These are phyloP conservation scores for Apium graveolens DNA, from an alignment of 129 eudicot genomes.

Conservation along the genomic window DNA sequence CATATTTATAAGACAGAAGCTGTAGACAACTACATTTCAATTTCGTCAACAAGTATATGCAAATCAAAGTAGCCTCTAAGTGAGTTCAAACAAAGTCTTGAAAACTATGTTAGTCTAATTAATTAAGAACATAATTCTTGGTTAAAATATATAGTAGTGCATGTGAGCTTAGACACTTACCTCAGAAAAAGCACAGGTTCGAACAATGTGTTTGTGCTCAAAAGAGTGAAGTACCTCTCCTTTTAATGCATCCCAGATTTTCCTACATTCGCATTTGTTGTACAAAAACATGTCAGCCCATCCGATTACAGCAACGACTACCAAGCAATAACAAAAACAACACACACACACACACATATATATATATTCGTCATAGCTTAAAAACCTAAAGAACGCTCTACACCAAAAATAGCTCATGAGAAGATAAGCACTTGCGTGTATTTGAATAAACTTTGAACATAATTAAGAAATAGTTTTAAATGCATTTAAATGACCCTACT, in stretches of 20 bases:
- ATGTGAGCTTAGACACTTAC: slow-evolving; percentile 19
- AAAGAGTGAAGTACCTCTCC: slow-evolving; percentile 71
- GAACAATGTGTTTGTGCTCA: slow-evolving; percentile 79
- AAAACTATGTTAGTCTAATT: neutral
- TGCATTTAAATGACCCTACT: neutral
- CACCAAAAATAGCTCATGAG: neutral
- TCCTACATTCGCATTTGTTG: slow-evolving; percentile 40
- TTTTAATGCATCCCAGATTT: slow-evolving; percentile 71
- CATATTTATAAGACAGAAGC: neutral
- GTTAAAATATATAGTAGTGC: neutral
- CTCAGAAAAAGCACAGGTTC: slow-evolving; percentile 79
- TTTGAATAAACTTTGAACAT: neutral
- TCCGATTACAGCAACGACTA: neutral
- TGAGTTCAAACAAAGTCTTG: neutral
- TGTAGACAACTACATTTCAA: neutral
- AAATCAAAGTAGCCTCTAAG: neutral
- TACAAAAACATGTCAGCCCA: neutral
- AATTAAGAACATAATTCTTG: neutral
- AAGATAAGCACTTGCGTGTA: neutral
- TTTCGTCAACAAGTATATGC: neutral
- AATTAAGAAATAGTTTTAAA: neutral
- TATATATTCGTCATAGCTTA: neutral
- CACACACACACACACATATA: too few relatives aligned
- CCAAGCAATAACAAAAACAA: neutral
- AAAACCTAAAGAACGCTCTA: neutral